These are phyloP conservation scores for Hordeum pubiflorum DNA, from an alignment of 202 grass and related monocot species.

Conservation along the genomic window DNA sequence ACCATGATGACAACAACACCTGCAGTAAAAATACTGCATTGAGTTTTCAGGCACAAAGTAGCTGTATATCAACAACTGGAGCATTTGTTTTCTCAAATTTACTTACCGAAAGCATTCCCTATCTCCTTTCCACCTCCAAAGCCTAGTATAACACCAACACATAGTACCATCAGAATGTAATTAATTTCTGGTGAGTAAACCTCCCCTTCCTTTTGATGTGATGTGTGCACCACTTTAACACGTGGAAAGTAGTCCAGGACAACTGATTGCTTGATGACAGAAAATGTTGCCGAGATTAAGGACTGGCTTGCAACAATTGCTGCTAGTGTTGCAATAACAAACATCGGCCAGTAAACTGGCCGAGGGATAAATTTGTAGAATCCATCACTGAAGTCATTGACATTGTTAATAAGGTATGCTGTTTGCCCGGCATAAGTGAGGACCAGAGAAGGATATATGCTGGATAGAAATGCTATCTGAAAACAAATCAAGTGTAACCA, in stretches of 20 bases:
- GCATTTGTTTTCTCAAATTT: not conserved
- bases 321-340: conserved; percentile 45
- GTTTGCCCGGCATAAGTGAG: conserved; percentile 71
- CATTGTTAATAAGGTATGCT: conserved; percentile 61
- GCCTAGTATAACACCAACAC: conserved; percentile 48
- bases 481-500: not conserved
- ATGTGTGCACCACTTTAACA: conserved; percentile 74
- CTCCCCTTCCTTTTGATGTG: conserved; percentile 55
- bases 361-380: conserved; percentile 61
- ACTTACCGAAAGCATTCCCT: conserved; percentile 59
- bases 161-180: conserved; percentile 69
- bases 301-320: conserved; percentile 68
- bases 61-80: not conserved
- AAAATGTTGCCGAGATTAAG: conserved; percentile 62
- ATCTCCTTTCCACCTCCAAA: conserved; percentile 61
- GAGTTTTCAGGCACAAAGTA: not conserved
- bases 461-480: conserved; percentile 57
- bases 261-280: conserved; percentile 68
- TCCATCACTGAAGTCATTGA: conserved; percentile 51
- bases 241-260: conserved; percentile 54
- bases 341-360: conserved; percentile 69
- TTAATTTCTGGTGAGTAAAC: conserved; percentile 71
- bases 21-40: conserved; percentile 16
- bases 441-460: conserved; percentile 69
- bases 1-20: conserved; percentile 72